A percentile compares a stretch with the other conserved stretches of the same genome.
phyloP scores from a whole-genome alignment of 1,284 basidiomycete genomes.

The Sphaerobolus stellatus region DNA sequence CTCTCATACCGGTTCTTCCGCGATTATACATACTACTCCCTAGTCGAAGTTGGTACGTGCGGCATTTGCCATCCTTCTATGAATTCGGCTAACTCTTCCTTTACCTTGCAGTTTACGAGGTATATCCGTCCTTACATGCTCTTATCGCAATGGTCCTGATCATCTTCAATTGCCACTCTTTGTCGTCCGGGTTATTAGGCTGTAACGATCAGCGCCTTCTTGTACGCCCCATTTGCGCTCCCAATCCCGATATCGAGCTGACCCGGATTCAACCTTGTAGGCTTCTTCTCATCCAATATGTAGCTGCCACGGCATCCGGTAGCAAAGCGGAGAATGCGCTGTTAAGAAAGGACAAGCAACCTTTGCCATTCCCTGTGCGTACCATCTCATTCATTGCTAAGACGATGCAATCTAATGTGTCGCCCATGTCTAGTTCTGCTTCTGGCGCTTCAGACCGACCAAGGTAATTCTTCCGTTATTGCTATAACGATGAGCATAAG shows the following conservation, averaged over 20 bases:
- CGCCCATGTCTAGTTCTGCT: conserved; percentile 60
- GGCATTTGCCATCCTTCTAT: neutral
- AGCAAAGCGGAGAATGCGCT: conserved; percentile 67
- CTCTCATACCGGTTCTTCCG: conserved; percentile 85
- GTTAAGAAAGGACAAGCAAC: conserved; percentile 74
- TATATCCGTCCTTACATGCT: conserved; percentile 13
- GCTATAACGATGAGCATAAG: neutral
- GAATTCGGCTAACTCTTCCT: neutral
- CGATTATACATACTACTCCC: conserved; percentile 77
- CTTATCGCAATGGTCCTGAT: neutral
- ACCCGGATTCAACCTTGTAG: conserved; percentile 40
- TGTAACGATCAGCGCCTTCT: conserved; percentile 74
- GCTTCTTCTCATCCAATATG: conserved; percentile 81
- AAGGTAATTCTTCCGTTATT: conserved; percentile 48
- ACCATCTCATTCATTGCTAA: neutral
- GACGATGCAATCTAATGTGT: neutral
- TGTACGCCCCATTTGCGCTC: conserved; percentile 55
- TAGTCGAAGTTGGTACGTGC: conserved; percentile 69
- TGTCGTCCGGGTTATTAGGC: too few relatives aligned
- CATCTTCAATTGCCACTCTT: conserved; percentile 15
- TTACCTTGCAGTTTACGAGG: conserved; percentile 35
- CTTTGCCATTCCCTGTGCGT: conserved; percentile 70
- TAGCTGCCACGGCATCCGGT: conserved; percentile 63
- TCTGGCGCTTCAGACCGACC: conserved; percentile 75
- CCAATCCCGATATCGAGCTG: conserved; percentile 15